Evolutionary conservation across 1,139 yeast species (phyloP).

Genomic region (Schizosaccharomyces versatilis): DNA sequence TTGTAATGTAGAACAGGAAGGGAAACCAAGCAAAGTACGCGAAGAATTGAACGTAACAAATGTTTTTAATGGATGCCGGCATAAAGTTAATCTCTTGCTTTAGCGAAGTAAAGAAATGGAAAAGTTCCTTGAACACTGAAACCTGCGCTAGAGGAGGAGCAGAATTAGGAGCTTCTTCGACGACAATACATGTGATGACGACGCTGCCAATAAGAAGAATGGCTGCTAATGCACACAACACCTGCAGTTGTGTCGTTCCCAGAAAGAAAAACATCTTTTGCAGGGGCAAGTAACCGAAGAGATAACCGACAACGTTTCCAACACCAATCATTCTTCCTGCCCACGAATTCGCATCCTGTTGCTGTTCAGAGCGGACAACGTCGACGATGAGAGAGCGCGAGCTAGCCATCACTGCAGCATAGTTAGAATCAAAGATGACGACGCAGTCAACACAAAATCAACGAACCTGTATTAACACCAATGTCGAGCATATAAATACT

Average conservation of each 20-base stretch:
- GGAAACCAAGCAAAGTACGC: slow-evolving; percentile 32
- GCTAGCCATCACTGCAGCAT: slow-evolving; percentile 29
- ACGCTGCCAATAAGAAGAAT: slow-evolving; percentile 23
- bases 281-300: slow-evolving; percentile 25
- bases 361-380: slow-evolving; percentile 31
- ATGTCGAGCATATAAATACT: slow-evolving; percentile 34
- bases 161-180: slow-evolving; percentile 23
- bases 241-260: slow-evolving; percentile 31
- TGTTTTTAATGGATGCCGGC: slow-evolving; percentile 25
- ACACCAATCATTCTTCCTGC: slow-evolving; percentile 46
- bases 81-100: slow-evolving; percentile 19
- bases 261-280: slow-evolving; percentile 21
- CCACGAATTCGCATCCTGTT: slow-evolving; percentile 44
- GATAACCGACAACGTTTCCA: slow-evolving; percentile 34
- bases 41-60: slow-evolving; percentile 27
- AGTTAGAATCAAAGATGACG: slow-evolving; percentile 12
- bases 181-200: slow-evolving; percentile 22
- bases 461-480: slow-evolving; percentile 25
- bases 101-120: slow-evolving; percentile 1
- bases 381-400: slow-evolving; percentile 38
- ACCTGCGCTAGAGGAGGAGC: slow-evolving; percentile 18
- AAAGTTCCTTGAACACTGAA: slow-evolving; percentile 16
- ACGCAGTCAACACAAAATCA: slow-evolving; percentile 19
- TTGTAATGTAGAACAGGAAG: slow-evolving; percentile 28
- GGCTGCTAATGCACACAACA: slow-evolving; percentile 27